Conservation (phyloP, 768 basidiomycete genomes). For the Rubroboletus satanas region DNA sequence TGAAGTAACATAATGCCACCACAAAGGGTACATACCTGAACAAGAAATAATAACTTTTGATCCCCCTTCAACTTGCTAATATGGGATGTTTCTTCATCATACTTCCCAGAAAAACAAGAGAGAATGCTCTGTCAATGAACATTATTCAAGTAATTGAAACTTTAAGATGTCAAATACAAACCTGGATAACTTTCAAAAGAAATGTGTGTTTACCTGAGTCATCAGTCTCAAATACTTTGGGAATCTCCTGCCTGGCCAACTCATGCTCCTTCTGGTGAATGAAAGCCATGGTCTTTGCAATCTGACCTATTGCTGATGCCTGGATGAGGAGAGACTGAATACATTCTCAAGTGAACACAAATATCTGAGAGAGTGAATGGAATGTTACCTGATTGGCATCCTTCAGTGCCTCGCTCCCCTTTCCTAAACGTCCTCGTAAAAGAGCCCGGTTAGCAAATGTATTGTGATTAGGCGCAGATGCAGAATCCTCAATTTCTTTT, state of each 20-base stretch:
- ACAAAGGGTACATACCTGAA: constrained; percentile 7
- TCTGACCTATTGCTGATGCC: constrained; percentile 13
- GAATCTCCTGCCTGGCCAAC: constrained; percentile 5
- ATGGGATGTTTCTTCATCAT: not conserved
- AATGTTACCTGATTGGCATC: constrained; percentile 11
- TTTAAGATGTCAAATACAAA: not conserved
- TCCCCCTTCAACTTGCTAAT: not conserved
- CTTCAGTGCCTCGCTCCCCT: not conserved
- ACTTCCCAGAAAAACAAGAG: constrained; percentile 7
- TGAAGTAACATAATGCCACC: not conserved
- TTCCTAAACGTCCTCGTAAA: constrained; percentile 5
- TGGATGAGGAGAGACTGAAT: constrained; percentile 9
- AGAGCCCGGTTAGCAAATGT: constrained; percentile 15
- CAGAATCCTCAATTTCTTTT: constrained; percentile 3
- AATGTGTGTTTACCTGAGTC: not conserved
- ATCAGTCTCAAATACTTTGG: not conserved
- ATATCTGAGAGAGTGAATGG: not conserved
- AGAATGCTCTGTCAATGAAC: constrained; percentile 10
- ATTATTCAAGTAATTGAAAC: not conserved
- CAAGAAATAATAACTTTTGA: constrained; percentile 4
- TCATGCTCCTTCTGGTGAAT: not conserved
- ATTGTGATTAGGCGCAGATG: not conserved
- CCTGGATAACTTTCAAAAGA: constrained; percentile 13
- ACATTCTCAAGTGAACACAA: not conserved
- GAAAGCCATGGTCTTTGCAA: constrained; percentile 12